phyloP scores from a whole-genome alignment of 768 basidiomycete genomes.

The Aureoboletus auriporus region DNA sequence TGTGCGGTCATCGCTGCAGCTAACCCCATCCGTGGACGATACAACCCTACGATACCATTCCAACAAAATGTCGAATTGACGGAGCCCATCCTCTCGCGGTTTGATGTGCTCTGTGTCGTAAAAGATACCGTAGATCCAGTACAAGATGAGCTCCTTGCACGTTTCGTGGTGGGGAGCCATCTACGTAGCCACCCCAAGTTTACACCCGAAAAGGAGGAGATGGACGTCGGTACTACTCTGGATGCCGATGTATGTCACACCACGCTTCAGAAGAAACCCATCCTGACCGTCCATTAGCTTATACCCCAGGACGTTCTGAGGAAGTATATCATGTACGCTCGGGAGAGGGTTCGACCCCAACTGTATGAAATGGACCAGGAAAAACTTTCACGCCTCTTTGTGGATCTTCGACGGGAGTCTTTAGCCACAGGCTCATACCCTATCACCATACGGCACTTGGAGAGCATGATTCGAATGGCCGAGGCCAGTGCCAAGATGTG shows the following conservation, averaged over 20 bases:
- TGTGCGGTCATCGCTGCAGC: conserved; percentile 98
- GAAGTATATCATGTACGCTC: conserved; percentile 99
- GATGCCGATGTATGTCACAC: conserved; percentile 80
- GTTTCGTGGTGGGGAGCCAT: conserved; percentile 98
- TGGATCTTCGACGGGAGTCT: conserved; percentile 93
- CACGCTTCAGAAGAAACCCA: neutral
- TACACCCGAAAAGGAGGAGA: conserved; percentile 81
- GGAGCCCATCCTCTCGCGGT: conserved; percentile 96
- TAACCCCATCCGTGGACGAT: conserved; percentile 94
- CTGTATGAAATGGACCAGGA: conserved; percentile 94
- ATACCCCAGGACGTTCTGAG: conserved; percentile 95
- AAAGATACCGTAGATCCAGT: conserved; percentile 98
- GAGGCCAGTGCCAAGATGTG: conserved; percentile 99
- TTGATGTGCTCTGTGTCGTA: conserved; percentile 97
- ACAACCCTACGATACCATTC: conserved; percentile 98
- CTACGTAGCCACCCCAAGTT: conserved; percentile 93
- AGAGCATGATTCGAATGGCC: conserved; percentile 99
- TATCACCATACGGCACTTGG: conserved; percentile 95
- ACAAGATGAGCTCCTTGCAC: conserved; percentile 91
- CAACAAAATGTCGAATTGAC: conserved; percentile 98
- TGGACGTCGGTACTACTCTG: conserved; percentile 83
- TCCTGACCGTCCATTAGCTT: conserved; percentile 48
- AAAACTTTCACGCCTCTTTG: conserved; percentile 90
- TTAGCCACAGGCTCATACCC: conserved; percentile 98
- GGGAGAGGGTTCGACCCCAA: conserved; percentile 90